Percentiles rank a stretch among this genome's conserved stretches.
Evolutionary conservation across 441 rosid species (phyloP).

Genomic region (Arabidopsis hybrid): DNA sequence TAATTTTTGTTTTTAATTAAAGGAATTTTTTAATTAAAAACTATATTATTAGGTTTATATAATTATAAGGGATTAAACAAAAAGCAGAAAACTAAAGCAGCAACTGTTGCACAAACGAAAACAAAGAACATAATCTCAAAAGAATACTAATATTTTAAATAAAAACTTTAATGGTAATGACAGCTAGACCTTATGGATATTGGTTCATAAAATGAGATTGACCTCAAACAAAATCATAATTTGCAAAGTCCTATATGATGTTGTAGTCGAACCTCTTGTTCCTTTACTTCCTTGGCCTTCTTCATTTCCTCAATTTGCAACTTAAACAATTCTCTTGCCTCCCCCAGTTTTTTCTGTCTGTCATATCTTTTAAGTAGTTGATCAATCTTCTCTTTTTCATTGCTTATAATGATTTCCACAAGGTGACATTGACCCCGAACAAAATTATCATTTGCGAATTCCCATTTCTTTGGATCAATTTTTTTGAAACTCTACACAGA

Average conservation of each 20-base stretch:
- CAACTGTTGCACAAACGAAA: not conserved
- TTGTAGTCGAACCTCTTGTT: not conserved
- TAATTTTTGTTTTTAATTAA: no score
- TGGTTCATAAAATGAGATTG: not conserved
- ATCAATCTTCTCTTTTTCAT: not conserved
- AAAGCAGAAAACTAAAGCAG: not conserved
- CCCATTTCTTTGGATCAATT: not conserved
- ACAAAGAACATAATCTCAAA: not conserved
- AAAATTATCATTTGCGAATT: slow-evolving; percentile 2
- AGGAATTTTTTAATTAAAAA: no score
- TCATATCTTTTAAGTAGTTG: not conserved
- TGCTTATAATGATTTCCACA: not conserved
- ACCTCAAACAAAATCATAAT: not conserved
- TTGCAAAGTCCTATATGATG: not conserved
- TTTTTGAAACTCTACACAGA: not conserved
- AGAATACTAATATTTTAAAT: not conserved
- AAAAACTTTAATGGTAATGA: not conserved
- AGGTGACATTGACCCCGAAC: not conserved
- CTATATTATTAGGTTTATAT: no score
- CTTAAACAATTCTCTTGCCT: not conserved
- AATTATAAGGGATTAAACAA: no score
- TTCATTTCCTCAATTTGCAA: not conserved
- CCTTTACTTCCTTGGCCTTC: not conserved
- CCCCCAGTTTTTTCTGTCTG: not conserved
- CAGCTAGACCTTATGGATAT: not conserved